A percentile compares a stretch with the other conserved stretches of the same genome.
Conservation (phyloP, 495 filamentous ascomycete species). For the Lentithecium fluviatile region DNA sequence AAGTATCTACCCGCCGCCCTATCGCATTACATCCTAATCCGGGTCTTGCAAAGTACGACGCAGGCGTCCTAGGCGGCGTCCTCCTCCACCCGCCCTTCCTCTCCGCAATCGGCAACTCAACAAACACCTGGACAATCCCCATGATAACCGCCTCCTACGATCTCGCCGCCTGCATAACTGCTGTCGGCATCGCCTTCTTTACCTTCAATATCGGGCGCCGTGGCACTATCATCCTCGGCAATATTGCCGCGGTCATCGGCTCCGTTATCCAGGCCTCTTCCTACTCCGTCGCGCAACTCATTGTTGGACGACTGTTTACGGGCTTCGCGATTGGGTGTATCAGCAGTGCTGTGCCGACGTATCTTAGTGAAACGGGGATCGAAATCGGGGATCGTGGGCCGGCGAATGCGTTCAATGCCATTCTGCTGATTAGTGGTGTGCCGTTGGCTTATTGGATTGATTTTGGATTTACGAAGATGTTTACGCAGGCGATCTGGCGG, state of each 20-base stretch:
- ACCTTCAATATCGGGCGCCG: slow-evolving; percentile 13
- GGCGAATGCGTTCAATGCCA: slow-evolving; percentile 7
- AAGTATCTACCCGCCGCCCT: too few species aligned
- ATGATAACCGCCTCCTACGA: slow-evolving; percentile 22
- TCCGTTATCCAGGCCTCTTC: slow-evolving; percentile 18
- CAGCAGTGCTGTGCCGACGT: slow-evolving; percentile 9
- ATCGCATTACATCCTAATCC: too few species aligned
- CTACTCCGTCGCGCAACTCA: slow-evolving; percentile 18
- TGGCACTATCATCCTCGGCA: slow-evolving; percentile 12
- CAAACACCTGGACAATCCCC: slow-evolving; percentile 11
- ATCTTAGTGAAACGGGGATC: slow-evolving; percentile 16
- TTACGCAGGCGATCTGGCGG: slow-evolving; percentile 13
- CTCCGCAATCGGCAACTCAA: background rate
- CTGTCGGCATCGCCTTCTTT: slow-evolving; percentile 13
- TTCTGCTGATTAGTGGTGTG: slow-evolving; percentile 5
- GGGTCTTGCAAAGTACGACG: too few species aligned
- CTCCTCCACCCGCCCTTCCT: background rate
- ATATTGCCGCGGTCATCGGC: slow-evolving; percentile 13
- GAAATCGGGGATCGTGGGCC: slow-evolving; percentile 10
- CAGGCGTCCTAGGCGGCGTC: background rate
- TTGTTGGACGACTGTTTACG: slow-evolving; percentile 21
- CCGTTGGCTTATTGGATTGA: slow-evolving; percentile 26
- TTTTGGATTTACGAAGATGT: slow-evolving; percentile 21
- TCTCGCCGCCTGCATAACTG: slow-evolving; percentile 25
- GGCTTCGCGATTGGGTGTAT: slow-evolving; percentile 24